Evolutionary conservation across 192 early-diverging fungal genomes (phyloP).

Genomic region (Umbelopsis ramanniana): DNA sequence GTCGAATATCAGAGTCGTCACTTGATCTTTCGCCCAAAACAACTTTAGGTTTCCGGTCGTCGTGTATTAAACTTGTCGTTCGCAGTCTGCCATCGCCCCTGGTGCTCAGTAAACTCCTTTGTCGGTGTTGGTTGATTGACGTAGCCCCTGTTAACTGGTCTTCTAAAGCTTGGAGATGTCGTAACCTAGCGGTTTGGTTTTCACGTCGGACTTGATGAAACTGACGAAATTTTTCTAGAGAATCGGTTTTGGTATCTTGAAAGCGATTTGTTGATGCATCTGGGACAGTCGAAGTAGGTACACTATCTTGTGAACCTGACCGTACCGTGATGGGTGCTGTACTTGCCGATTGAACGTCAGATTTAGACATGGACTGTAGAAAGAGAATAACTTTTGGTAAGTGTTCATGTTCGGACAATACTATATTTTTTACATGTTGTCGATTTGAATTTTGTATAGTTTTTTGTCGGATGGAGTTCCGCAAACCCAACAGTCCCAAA

Average conservation of each 20-base stretch:
- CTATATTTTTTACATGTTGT: neutral
- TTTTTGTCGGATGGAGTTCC: neutral
- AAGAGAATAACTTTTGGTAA: neutral
- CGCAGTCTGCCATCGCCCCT: constrained; percentile 9
- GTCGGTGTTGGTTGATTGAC: constrained; percentile 5
- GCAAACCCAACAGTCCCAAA: constrained; percentile 1
- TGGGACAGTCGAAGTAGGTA: neutral
- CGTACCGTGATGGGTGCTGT: neutral
- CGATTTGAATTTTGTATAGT: neutral
- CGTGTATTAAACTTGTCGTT: constrained; percentile 20
- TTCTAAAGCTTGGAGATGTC: constrained; percentile 8
- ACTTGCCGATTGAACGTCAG: constrained; percentile 15
- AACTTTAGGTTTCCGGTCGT: constrained; percentile 3
- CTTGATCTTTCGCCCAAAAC: constrained; percentile 10
- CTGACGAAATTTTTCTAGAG: constrained; percentile 8
- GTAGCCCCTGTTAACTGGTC: constrained; percentile 16
- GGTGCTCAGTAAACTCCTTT: constrained; percentile 11
- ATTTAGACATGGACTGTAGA: constrained; percentile 14
- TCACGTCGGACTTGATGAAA: constrained; percentile 13
- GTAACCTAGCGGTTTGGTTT: constrained; percentile 3
- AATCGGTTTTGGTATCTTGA: constrained; percentile 15
- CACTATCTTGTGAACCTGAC: constrained; percentile 13
- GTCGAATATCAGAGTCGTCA: constrained; percentile 16
- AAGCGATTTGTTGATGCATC: constrained; percentile 5
- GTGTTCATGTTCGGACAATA: neutral